Conservation (phyloP, 2,329 filamentous ascomycete genomes). For the Fusarium papillatum region DNA sequence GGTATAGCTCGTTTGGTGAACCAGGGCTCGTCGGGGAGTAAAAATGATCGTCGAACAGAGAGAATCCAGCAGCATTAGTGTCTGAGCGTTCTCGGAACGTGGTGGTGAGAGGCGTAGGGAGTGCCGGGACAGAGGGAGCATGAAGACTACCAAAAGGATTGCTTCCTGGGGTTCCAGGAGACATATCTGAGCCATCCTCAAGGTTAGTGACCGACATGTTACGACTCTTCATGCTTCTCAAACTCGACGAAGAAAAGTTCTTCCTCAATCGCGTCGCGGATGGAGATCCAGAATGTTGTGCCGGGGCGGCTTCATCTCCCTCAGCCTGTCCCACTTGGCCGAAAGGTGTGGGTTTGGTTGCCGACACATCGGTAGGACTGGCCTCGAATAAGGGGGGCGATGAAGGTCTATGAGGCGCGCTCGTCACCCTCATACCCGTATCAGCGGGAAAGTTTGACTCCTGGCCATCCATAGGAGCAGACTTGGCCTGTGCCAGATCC, state of each 20-base stretch:
- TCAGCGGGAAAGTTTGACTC: constrained; percentile 18
- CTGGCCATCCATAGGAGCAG: constrained; percentile 20
- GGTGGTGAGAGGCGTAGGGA: constrained; percentile 77
- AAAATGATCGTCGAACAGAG: constrained; percentile 88
- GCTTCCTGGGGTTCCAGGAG: constrained; percentile 81
- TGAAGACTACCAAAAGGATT: constrained; percentile 72
- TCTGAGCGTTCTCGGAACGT: constrained; percentile 71
- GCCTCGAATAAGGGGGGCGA: constrained; percentile 44
- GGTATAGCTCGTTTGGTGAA: constrained; percentile 72
- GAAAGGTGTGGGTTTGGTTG: constrained; percentile 43
- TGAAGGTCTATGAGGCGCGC: constrained; percentile 37
- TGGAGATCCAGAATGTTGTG: constrained; percentile 65
- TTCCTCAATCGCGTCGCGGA: constrained; percentile 67
- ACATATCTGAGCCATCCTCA: constrained; percentile 75
- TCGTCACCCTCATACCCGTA: constrained; percentile 14
- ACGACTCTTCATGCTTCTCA: constrained; percentile 79
- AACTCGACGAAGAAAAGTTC: constrained; percentile 78
- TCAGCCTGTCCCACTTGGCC: constrained; percentile 50
- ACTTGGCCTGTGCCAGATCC: constrained; percentile 22
- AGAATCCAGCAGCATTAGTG: constrained; percentile 73
- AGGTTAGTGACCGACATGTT: constrained; percentile 77
- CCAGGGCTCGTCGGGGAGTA: constrained; percentile 76
- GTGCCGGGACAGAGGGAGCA: constrained; percentile 65
- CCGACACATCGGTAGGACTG: constrained; percentile 44
- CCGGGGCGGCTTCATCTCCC: constrained; percentile 53